Base-by-base conservation (phyloP, 2,329 filamentous ascomycete genomes). In the Fusarium caatingaense region DNA sequence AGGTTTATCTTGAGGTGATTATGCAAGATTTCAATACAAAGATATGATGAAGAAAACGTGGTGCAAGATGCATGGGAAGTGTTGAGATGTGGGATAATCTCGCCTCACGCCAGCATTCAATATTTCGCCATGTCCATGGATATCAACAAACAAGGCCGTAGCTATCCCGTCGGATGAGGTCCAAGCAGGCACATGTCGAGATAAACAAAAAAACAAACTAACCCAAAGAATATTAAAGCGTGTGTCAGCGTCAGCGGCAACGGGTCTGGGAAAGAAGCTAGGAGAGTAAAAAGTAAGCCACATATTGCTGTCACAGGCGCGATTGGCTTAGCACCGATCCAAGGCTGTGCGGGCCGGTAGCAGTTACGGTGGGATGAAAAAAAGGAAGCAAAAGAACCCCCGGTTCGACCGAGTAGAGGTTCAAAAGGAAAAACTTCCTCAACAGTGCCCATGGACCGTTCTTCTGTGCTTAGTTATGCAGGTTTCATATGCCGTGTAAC, bases 301-400 rank as follows among this genome's bases (percentile, higher is more conserved):
- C 65, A 28, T 28, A 32, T 45, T 23, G 5, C 18, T 49, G 47
- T 34, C 8, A 40, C 16, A 21, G 13, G 7, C 46, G 20, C 48
- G 34, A 59, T 55, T 56, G 30, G 54, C 21, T 40, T 28, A 47
- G 34, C 27, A 34, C 25, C 21, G 9, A 37, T 28, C 27, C 44
- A 56, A 49, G 66, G 66, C 55, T 65, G 45, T 50, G 60, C 66
- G 65, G 64, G 32, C 54, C 66, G 66, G 25, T 37, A 37, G 34
- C 34, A 37, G 34, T 15, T 27, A 40, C 25, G 30, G 21, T 37
- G 23, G 49, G 34, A 53, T 28, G 21, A 47, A 11, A 30, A 30
- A 30, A 30, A 30, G 13, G 27, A 47, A 28, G 13, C 10, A 47
- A 47, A 56, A 56, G 54, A 49, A 27, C 44, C 46, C 42, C 58